A percentile compares a stretch with the other conserved stretches of the same genome.
These are phyloP conservation scores for Fomitopsis betulina DNA, from an alignment of 1,284 basidiomycete genomes.

Conservation along the genomic window DNA sequence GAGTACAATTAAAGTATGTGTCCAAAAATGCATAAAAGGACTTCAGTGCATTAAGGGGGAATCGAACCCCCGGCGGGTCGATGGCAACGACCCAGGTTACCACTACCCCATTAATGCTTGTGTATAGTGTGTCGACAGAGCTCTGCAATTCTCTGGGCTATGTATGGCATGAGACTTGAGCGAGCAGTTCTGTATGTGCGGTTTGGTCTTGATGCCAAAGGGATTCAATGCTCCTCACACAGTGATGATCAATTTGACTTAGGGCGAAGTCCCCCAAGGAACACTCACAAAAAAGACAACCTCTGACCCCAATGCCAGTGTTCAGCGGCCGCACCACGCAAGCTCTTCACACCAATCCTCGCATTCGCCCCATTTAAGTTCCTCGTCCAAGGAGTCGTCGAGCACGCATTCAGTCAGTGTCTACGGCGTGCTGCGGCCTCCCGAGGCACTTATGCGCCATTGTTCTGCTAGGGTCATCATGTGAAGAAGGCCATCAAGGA, in stretches of 20 bases:
- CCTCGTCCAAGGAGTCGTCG: too few species aligned
- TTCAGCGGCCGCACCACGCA: background rate
- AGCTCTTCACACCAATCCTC: too few species aligned
- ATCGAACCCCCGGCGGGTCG: slow-evolving; percentile 75
- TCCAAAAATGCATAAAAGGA: too few species aligned
- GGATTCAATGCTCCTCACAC: background rate
- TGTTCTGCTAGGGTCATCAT: too few species aligned
- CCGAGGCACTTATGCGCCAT: too few species aligned
- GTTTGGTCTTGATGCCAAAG: background rate
- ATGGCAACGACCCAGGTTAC: slow-evolving; percentile 14
- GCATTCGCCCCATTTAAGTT: background rate
- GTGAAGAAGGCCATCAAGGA: too few species aligned
- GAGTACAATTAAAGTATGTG: too few species aligned
- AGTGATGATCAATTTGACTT: background rate
- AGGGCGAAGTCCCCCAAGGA: slow-evolving; percentile 3
- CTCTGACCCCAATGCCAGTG: background rate
- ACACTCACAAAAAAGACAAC: background rate
- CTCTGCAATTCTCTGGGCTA: too few species aligned
- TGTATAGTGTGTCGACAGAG: too few species aligned
- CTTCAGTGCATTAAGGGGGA: slow-evolving; percentile 61
- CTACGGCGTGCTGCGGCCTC: too few species aligned
- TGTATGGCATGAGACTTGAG: background rate
- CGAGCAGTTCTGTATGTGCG: background rate
- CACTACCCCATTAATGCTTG: slow-evolving; percentile 13
- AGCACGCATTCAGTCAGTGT: too few species aligned